phyloP scores from a whole-genome alignment of 495 filamentous ascomycete genomes.

The Acidomyces sp. region DNA sequence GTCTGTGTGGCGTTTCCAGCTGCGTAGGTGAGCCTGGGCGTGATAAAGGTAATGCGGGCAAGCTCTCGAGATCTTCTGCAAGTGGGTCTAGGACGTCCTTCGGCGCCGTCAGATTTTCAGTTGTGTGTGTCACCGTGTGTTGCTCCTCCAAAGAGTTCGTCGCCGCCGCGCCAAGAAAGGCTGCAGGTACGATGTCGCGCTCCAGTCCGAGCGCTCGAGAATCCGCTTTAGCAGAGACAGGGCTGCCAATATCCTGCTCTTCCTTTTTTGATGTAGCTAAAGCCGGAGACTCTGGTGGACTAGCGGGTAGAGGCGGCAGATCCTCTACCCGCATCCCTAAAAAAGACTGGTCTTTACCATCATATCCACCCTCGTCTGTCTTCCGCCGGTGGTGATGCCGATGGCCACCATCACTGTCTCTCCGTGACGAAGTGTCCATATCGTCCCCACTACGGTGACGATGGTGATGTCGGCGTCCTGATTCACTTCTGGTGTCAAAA shows the following conservation, averaged over 20 bases:
- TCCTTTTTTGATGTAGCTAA: slow-evolving; percentile 10
- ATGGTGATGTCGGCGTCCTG: slow-evolving; percentile 1
- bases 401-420: neutral
- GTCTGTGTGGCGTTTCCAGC: slow-evolving; percentile 9
- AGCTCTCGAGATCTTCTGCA: slow-evolving; percentile 4
- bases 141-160: too few relatives aligned
- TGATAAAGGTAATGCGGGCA: slow-evolving; percentile 10
- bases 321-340: slow-evolving; percentile 34
- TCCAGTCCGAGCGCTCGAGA: slow-evolving; percentile 2
- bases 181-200: too few relatives aligned
- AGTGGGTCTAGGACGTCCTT: neutral
- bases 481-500: slow-evolving; percentile 1
- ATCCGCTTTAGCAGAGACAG: slow-evolving; percentile 12
- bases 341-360: slow-evolving; percentile 30
- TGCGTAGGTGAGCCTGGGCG: slow-evolving; percentile 9
- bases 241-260: slow-evolving; percentile 16
- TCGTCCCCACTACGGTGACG: slow-evolving; percentile 1
- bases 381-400: slow-evolving; percentile 6
- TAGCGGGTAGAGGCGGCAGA: slow-evolving; percentile 28
- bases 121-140: too few relatives aligned
- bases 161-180: too few relatives aligned
- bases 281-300: slow-evolving; percentile 17
- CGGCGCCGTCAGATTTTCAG: too few relatives aligned
- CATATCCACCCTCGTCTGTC: slow-evolving; percentile 13
- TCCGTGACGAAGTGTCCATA: slow-evolving; percentile 2